Conservation (phyloP, 768 basidiomycete species). For the Hemileccinum rubropunctum region DNA sequence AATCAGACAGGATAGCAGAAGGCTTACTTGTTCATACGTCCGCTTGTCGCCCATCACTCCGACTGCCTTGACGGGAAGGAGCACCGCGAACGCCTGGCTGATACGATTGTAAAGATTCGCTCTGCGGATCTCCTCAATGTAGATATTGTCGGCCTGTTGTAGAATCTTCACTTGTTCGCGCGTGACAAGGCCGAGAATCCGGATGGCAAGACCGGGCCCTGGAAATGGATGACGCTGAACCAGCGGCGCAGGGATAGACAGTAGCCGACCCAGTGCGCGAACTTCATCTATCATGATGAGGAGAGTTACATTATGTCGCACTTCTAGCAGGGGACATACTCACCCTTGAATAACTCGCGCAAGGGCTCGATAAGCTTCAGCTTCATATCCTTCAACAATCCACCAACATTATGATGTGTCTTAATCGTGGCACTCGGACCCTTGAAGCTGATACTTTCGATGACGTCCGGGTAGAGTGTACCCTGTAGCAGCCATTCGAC, state of each 20-base stretch:
- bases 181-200: conserved; percentile 94
- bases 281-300: conserved; percentile 87
- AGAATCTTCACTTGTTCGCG: conserved; percentile 89
- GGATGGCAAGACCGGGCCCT: conserved; percentile 96
- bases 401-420: conserved; percentile 99
- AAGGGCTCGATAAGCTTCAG: conserved; percentile 97
- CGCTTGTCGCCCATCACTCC: conserved; percentile 97
- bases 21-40: conserved; percentile 86
- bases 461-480: conserved; percentile 97
- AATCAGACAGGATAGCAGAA: neutral
- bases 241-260: conserved; percentile 87
- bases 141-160: conserved; percentile 91
- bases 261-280: conserved; percentile 84
- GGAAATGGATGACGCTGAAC: conserved; percentile 99
- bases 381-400: conserved; percentile 95
- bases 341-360: conserved; percentile 97
- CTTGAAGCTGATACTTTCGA: conserved; percentile 99
- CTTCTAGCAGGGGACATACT: conserved; percentile 10
- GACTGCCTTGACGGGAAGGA: conserved; percentile 94
- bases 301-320: neutral
- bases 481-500: conserved; percentile 98
- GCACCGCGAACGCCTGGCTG: conserved; percentile 93
- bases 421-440: conserved; percentile 99
- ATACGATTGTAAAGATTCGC: conserved; percentile 93
- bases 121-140: conserved; percentile 95